Evolutionary conservation across 306 rosid species (phyloP), one percentile per base, ranked within the genome.

Genomic region (Glycyrrhiza uralensis): DNA sequence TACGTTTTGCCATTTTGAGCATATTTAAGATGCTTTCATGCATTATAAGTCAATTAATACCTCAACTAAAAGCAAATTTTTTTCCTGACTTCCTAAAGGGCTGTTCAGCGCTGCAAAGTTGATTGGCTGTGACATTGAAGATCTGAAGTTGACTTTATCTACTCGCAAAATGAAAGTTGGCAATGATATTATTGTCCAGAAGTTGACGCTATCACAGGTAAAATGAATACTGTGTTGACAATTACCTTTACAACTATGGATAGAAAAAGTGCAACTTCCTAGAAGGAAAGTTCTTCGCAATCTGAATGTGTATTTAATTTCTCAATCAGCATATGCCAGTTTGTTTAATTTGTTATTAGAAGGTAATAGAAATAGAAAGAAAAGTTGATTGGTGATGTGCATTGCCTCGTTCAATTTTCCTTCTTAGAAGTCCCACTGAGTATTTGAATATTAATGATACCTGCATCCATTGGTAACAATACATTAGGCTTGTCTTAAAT

Each of bases 121-220:
- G 87, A 79, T 95, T 78, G 93, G 85, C 10, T 95, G 97, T 78
- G 81, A 86, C 19, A 69, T 78, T 81, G 99, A 82, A 84, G 96
- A 88, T 54, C 96, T 95, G 66, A 85, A 86, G 66, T 72, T 86
- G 74, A 86, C 99, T 68, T 83, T 95, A 78, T 82, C 96, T 65
- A 89, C 88, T 84, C 96, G 96, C 62, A 95, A 89, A 61, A 95
- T 95, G 99, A 87, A 83, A 81, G 96, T 91, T 80, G 93, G 96
- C 36, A 89, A 81, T 69, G 99, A 95, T 59, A 91, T 12, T 83
- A 95, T 95, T 62, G 87, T 95, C 75, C 97, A 95, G 81, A 89
- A 88, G 92, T 81, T 95, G 74, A 95, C 89, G 0, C 72, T 79
- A 33, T 81, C 99, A 41, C 99, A 95, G 88, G 99, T 88, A 84